A percentile compares a stretch with the other conserved stretches of the same genome.
These are phyloP conservation scores for Agaricus blazei DNA, from an alignment of 768 basidiomycete species.

Conservation along the genomic window DNA sequence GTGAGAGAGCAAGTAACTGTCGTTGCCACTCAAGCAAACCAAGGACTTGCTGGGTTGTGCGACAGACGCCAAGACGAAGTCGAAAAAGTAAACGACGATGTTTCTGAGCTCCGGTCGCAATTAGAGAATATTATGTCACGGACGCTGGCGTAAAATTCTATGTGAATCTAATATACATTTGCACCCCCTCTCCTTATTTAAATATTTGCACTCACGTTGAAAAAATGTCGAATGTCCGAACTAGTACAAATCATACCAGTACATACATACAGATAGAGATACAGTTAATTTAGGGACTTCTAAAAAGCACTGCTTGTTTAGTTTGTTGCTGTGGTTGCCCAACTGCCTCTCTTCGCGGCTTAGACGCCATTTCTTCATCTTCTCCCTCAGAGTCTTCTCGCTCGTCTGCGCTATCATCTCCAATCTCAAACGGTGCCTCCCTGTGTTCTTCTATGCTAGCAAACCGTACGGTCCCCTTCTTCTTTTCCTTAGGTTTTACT, in stretches of 20 bases:
- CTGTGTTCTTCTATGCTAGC: slow-evolving; percentile 68
- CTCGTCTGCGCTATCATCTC: slow-evolving; percentile 59
- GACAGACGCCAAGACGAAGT: slow-evolving; percentile 40
- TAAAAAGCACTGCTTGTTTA: slow-evolving; percentile 1
- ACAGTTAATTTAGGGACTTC: neutral
- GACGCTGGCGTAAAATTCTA: neutral
- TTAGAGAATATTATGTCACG: slow-evolving; percentile 19
- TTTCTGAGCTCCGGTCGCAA: slow-evolving; percentile 33
- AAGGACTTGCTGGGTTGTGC: slow-evolving; percentile 36
- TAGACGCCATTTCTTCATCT: slow-evolving; percentile 2
- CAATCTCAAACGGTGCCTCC: slow-evolving; percentile 70
- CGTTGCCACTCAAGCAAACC: slow-evolving; percentile 46
- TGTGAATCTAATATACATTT: neutral
- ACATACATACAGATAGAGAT: neutral
- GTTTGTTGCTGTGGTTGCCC: slow-evolving; percentile 4
- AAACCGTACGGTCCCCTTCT: slow-evolving; percentile 11
- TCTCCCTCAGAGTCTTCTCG: slow-evolving; percentile 22
- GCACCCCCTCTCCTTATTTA: neutral
- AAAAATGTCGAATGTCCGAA: neutral
- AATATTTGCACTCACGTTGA: neutral
- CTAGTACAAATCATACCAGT: neutral
- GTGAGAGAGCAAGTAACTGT: slow-evolving; percentile 49
- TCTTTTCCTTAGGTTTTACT: neutral
- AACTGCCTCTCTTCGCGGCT: slow-evolving; percentile 12
- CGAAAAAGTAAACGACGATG: slow-evolving; percentile 35